Base-by-base conservation (phyloP, 306 rosid genomes). In the Vigna radiata region DNA sequence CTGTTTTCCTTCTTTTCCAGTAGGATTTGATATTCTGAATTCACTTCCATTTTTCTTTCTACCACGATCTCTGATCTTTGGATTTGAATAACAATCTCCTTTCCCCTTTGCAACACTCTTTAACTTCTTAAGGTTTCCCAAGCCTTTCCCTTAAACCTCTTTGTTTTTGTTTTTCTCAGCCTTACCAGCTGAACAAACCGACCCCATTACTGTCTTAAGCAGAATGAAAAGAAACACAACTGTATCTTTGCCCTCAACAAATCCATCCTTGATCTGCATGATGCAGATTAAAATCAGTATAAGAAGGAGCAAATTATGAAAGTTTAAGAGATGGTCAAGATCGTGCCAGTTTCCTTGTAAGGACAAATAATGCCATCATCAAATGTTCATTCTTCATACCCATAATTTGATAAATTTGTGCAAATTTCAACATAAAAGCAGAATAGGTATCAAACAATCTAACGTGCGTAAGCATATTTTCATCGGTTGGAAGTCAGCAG, bases 401-500 rank as follows among this genome's bases (percentile, higher is more conserved):
- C 13, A 61, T 61, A 59, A 29, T 59, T 27, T 59, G 59, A 63
- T 10, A 75, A 52, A 43, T 9, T n/a, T 13, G 11, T 14, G 16
- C 41, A 41, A 65, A 46, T 21, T 61, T 68, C 31, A 60, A 47
- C 36, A 29, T 36, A 47, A 52, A 70, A 56, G 74, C 36, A 78
- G 77, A 75, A 43, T 6, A 19, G 15, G 17, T 56, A 13, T 25
- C 36, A 47, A 25, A 47, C 46, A 48, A 49, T 21, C 23, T 41
- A 48, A 94, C 97, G 95, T 92, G 98, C 39, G 87, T 0, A 62
- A 89, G 95, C 90, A 94, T 88, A 90, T 0, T 73, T 0, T 94
- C 98, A 91, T 94, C 97, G 82, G 93, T 83, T 78, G 98, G 98
- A 83, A 94, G 97, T 94, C 86, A 94, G 89, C 82, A 94, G 86